Conservation (phyloP, 306 rosid genomes). For the Corylus americana region DNA sequence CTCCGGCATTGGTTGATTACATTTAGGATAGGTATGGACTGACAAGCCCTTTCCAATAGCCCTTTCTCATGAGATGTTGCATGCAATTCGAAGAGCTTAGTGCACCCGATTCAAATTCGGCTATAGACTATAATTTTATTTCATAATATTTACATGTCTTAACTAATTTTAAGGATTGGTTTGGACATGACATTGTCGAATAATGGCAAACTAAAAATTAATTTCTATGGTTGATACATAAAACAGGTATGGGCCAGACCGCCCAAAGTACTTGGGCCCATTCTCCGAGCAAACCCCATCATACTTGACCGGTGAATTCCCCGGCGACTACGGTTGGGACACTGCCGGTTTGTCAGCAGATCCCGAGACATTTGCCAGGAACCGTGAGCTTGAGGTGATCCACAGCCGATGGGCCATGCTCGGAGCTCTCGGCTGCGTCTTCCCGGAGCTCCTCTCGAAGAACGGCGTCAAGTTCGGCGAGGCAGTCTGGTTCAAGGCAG, state of each 20-base stretch:
- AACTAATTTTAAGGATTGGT: too few relatives aligned
- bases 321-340: slow-evolving; percentile 98
- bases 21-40: too few relatives aligned
- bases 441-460: slow-evolving; percentile 82
- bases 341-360: slow-evolving; percentile 96
- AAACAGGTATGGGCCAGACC: slow-evolving; percentile 94
- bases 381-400: slow-evolving; percentile 93
- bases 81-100: too few relatives aligned
- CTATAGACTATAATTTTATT: too few relatives aligned
- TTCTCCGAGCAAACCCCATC: slow-evolving; percentile 97
- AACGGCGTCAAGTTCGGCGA: slow-evolving; percentile 92
- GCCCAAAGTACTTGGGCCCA: slow-evolving; percentile 96
- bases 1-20: too few relatives aligned
- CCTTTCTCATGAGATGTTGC: too few relatives aligned
- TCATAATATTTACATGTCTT: too few relatives aligned
- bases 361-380: slow-evolving; percentile 89
- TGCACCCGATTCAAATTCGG: too few relatives aligned
- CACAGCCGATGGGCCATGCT: slow-evolving; percentile 97
- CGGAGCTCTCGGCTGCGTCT: slow-evolving; percentile 80
- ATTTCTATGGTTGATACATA: background rate
- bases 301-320: slow-evolving; percentile 88
- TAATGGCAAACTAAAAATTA: too few relatives aligned
- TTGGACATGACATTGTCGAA: too few relatives aligned
- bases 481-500: slow-evolving; percentile 98
- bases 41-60: too few relatives aligned